phyloP scores from a whole-genome alignment of 2,329 filamentous ascomycete genomes.

The Trichoderma sp. region DNA sequence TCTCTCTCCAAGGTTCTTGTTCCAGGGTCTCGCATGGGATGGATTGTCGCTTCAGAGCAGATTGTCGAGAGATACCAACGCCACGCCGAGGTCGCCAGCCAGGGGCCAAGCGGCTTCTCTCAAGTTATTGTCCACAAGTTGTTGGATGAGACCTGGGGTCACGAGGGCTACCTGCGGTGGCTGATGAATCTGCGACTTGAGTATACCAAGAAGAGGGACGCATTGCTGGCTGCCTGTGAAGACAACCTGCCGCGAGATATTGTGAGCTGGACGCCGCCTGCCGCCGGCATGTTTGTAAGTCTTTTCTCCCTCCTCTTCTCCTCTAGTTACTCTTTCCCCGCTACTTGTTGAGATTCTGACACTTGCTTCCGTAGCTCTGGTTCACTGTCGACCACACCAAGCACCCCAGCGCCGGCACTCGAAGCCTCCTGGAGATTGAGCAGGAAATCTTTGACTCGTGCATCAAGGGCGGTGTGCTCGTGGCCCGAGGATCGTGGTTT shows the following conservation, averaged over 20 bases:
- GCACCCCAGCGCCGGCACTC: conserved; percentile 61
- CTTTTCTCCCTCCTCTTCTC: not conserved
- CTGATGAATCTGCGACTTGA: conserved; percentile 76
- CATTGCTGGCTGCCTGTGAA: conserved; percentile 78
- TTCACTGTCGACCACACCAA: conserved; percentile 65
- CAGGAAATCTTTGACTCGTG: conserved; percentile 80
- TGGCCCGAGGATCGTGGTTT: conserved; percentile 91
- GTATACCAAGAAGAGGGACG: conserved; percentile 79
- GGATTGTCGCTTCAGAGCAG: conserved; percentile 86
- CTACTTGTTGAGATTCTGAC: not conserved
- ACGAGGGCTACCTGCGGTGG: conserved; percentile 87
- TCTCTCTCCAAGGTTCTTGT: conserved; percentile 91
- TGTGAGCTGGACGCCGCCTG: conserved; percentile 76
- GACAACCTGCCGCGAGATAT: conserved; percentile 72
- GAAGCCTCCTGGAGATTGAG: conserved; percentile 68
- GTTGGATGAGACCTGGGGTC: conserved; percentile 92
- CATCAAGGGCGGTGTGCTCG: conserved; percentile 74
- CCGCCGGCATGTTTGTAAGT: conserved; percentile 91
- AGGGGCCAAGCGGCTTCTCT: conserved; percentile 81
- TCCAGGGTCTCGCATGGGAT: conserved; percentile 79
- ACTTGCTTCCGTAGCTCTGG: conserved; percentile 60
- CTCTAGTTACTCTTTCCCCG: not conserved
- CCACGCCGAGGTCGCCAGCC: conserved; percentile 80
- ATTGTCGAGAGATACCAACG: conserved; percentile 79
- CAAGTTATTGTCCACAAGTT: conserved; percentile 86